Base-by-base conservation (phyloP, 2,329 filamentous ascomycete species). In the Clarireedia homoeocarpa region DNA sequence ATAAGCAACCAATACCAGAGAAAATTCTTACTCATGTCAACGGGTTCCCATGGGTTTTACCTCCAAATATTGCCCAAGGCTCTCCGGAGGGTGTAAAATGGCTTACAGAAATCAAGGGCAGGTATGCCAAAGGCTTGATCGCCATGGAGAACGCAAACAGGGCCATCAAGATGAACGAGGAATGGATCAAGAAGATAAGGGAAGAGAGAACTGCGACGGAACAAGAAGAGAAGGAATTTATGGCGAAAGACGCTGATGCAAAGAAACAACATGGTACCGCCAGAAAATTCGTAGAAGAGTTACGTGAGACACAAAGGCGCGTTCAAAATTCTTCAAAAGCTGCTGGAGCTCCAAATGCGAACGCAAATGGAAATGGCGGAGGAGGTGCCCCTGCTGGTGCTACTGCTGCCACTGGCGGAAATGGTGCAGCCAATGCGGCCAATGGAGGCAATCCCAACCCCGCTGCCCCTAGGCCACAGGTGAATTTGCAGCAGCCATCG, bases 101-200 rank as follows among this genome's bases (percentile, higher is more conserved):
- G 76, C 65, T 76, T 2, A 70, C 74, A 6, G 75, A 79, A 1
- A 69, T 74, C 34, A 79, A 75, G 62, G 68, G 71, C 0, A 73
- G 72, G 53, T 80, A 82, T 57, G 70, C 71, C 0, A 70, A 75
- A 40, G 78, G 76, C 0, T 65, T 83, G 5, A 68, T 75, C 60
- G 71, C 73, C 2, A 80, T 82, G 72, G 79, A 82, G 39, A 69
- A 61, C 9, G 70, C 72, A 3, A 73, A 75, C 10, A 64, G 60
- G n/a, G 71, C 72, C 48, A 64, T 79, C 4, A 67, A 67, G 2
- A 67, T 67, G 50, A 67, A 80, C 52, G 77, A 81, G 10, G 69
- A 69, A 47, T 59, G 70, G 2, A 66, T 74, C 20, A 74, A 74
- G 49, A 73, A 76, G 17, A 70, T 76, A 23, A 67, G 70, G 14